phyloP scores from a whole-genome alignment of 805 yeast genomes.

The Nakazawaea populi region DNA sequence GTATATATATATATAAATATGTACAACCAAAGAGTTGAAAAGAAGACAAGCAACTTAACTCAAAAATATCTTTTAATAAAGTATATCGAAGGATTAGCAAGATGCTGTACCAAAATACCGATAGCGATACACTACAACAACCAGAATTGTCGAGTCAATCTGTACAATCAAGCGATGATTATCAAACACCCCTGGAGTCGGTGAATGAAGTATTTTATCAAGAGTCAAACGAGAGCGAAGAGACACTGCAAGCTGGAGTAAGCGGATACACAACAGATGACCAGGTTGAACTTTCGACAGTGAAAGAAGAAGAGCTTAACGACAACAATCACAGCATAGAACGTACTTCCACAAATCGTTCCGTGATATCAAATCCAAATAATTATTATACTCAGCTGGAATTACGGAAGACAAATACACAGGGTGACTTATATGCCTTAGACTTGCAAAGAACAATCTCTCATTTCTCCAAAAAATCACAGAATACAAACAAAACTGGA shows the following conservation, averaged over 20 bases:
- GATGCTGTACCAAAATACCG: too few relatives aligned
- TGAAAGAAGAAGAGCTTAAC: neutral
- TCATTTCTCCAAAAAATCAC: neutral
- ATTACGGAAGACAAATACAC: constrained; percentile 1
- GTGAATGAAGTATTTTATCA: neutral
- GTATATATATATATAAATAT: too few relatives aligned
- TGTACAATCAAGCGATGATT: too few relatives aligned
- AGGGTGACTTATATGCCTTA: constrained; percentile 7
- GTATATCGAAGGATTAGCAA: too few relatives aligned
- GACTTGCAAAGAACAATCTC: constrained; percentile 8
- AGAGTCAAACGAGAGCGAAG: neutral
- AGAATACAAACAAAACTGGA: neutral
- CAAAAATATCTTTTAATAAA: too few relatives aligned
- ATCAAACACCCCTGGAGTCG: neutral
- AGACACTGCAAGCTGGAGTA: neutral
- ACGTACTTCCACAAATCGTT: neutral
- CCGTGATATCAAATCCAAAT: neutral
- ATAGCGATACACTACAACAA: too few relatives aligned
- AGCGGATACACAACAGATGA: neutral
- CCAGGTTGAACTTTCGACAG: too few relatives aligned
- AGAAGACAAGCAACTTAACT: too few relatives aligned
- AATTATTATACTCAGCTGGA: constrained; percentile 1
- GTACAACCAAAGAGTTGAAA: too few relatives aligned
- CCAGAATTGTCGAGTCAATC: neutral
- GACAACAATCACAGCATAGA: neutral